Evolutionary conservation across 495 filamentous ascomycete genomes (phyloP).

Genomic region (Penicillium crystallinum): DNA sequence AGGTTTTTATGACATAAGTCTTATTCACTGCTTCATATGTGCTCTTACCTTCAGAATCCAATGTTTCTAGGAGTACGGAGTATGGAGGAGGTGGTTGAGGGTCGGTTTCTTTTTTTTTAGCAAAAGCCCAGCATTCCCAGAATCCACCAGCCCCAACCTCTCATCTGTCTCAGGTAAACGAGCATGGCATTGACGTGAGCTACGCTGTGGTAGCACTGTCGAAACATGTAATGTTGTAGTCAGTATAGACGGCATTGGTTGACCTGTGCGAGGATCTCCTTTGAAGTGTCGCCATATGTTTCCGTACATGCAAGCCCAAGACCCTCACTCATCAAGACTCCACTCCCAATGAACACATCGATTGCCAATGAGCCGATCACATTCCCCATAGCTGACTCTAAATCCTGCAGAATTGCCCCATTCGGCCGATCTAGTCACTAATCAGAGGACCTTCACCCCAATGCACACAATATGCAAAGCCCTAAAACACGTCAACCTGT

Average conservation of each 20-base stretch:
- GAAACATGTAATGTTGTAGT: neutral
- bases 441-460: neutral
- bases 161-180: neutral
- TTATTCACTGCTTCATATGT: neutral
- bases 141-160: neutral
- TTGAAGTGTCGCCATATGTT: neutral
- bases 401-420: constrained; percentile 1
- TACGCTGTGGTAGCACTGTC: neutral
- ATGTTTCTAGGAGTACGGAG: too few species aligned
- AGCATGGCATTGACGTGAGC: neutral
- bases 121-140: neutral
- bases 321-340: neutral
- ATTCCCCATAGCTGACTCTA: neutral
- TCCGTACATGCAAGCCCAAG: neutral
- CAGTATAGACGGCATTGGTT: neutral
- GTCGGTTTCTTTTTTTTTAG: neutral
- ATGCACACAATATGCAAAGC: neutral
- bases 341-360: neutral
- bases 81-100: too few species aligned
- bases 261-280: neutral
- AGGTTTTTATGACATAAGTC: neutral
- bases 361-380: neutral
- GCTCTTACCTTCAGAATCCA: neutral
- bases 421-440: neutral
- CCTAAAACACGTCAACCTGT: neutral